These are phyloP conservation scores for Lenzites betulinus DNA, from an alignment of 768 basidiomycete genomes.

Conservation along the genomic window DNA sequence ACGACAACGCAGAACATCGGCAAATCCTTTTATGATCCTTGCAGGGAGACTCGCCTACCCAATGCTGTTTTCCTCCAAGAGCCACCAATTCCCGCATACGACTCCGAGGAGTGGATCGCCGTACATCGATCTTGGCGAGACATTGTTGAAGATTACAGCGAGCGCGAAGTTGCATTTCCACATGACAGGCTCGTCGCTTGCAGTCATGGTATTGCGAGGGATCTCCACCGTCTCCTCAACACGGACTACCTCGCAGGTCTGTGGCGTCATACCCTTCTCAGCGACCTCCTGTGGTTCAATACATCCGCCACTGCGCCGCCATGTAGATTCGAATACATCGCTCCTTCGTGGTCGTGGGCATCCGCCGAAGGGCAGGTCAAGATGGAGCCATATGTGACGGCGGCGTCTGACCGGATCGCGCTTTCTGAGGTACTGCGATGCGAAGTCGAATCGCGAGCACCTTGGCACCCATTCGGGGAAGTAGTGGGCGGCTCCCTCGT, in stretches of 20 bases:
- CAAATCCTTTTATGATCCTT: neutral
- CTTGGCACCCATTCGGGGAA: too few species aligned
- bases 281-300: neutral
- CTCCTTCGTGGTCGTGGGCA: neutral
- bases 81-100: too few species aligned
- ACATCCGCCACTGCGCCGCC: neutral
- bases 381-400: too few species aligned
- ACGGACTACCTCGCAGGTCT: neutral
- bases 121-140: too few species aligned
- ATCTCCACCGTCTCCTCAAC: neutral
- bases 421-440: too few species aligned
- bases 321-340: too few species aligned
- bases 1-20: neutral
- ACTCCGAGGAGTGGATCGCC: neutral
- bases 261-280: neutral
- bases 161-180: too few species aligned
- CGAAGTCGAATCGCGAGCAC: too few species aligned
- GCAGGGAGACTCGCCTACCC: neutral
- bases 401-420: too few species aligned
- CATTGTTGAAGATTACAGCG: too few species aligned
- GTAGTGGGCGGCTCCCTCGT: too few species aligned
- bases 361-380: neutral
- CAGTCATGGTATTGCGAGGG: neutral
- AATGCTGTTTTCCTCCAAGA: neutral
- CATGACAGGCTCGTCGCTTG: too few species aligned